Evolutionary conservation across 345 rosid genomes (phyloP), one percentile per base, ranked within the genome.

Genomic region (Eucalyptus coolabah): DNA sequence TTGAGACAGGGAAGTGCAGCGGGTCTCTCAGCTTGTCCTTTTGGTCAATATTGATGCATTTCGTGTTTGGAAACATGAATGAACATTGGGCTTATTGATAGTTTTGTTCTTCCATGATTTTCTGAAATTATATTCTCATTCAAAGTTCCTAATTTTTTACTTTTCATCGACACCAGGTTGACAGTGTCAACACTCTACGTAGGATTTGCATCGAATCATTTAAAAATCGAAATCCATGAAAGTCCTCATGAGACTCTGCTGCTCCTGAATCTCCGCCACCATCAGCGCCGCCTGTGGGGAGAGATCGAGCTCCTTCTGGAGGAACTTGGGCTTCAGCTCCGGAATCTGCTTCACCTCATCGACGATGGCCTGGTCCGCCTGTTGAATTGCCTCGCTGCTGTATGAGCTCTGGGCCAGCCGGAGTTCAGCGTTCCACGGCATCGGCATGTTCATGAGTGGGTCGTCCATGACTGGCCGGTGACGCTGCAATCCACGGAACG

Each of bases 211-310:
- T 50, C 8, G 53, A 50, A 50, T 7, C 53, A 50, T 50, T 50
- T 50, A 50, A 50, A 50, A 50, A 50, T 50, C 53, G 8, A 50
- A 50, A 50, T 50, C 53, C 53, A 50, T 16, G 53, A 16, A 50
- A 50, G 98, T 98, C 92, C 92, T 96, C 96, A 97, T 95, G 91
- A 98, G 90, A 87, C 97, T 94, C 95, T 98, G 99, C 87, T 98
- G 99, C 87, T 98, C 99, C 23, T 96, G 99, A 89, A 98, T 94
- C 95, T 97, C 99, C 3, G 96, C 98, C 2, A 98, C 91, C 97
- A 98, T 96, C 81, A 95, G 50, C 17, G 99, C 95, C 12, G 96
- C 98, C 26, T 96, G 99, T 2, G 99, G 98, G 1, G 98, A 97
- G 11, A 97, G 93, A 89, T 97, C 95, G 72, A 98, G 93, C 24